Conservation (phyloP, 1,284 basidiomycete genomes). For the Cryptococcus sp. region DNA sequence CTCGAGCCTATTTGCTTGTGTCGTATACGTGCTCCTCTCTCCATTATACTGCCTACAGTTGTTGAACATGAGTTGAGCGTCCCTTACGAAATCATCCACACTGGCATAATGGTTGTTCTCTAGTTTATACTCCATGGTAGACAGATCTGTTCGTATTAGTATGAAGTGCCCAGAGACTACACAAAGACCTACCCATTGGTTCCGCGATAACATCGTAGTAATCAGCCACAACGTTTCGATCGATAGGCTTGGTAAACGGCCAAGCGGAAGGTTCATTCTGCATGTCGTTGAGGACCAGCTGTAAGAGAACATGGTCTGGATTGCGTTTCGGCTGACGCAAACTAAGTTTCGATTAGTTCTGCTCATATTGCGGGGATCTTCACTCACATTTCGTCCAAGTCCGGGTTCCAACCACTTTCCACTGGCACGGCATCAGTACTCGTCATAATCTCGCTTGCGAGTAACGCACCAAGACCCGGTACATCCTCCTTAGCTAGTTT, state of each 20-base stretch:
- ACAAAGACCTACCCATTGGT: constrained; percentile 75
- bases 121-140: constrained; percentile 89
- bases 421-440: constrained; percentile 47
- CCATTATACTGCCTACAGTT: constrained; percentile 92
- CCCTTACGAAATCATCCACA: constrained; percentile 71
- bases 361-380: not conserved
- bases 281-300: constrained; percentile 76
- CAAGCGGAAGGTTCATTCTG: constrained; percentile 77
- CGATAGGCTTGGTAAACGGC: constrained; percentile 64
- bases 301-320: constrained; percentile 63
- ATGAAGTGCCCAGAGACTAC: not conserved
- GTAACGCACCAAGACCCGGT: constrained; percentile 69
- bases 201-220: constrained; percentile 87
- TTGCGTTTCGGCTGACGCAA: constrained; percentile 55
- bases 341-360: constrained; percentile 20
- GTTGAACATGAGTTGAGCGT: constrained; percentile 80
- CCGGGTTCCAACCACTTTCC: constrained; percentile 90
- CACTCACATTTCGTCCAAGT: constrained; percentile 70
- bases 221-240: constrained; percentile 75
- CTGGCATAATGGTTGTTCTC: constrained; percentile 69
- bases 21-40: constrained; percentile 75
- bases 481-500: constrained; percentile 57
- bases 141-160: constrained; percentile 61
- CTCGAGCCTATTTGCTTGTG: constrained; percentile 80
- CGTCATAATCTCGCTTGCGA: not conserved